phyloP scores from a whole-genome alignment of 108 stramenopile genomes.

The Asterionellopsis glacialis region DNA sequence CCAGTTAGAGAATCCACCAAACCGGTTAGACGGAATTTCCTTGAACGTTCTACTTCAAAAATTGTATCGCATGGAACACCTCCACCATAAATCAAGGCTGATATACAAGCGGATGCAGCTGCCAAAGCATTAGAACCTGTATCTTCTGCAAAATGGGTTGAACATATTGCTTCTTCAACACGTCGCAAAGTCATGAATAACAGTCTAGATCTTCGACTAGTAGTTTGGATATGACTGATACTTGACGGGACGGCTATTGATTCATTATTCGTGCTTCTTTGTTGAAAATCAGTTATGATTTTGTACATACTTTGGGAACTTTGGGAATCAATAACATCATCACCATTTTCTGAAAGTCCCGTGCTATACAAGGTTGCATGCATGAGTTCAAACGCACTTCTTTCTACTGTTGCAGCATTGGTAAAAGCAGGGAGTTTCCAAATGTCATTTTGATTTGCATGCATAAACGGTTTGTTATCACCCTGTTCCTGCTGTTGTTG shows the following conservation, averaged over 20 bases:
- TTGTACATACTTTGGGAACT: background rate
- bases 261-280: background rate
- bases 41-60: too few relatives aligned
- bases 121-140: too few relatives aligned
- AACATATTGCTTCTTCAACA: background rate
- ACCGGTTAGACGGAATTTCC: too few relatives aligned
- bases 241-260: constrained; percentile 3
- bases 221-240: background rate
- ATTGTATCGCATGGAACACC: too few relatives aligned
- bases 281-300: too few relatives aligned
- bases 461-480: constrained; percentile 27
- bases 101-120: too few relatives aligned
- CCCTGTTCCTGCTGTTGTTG: too few relatives aligned
- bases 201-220: constrained; percentile 1
- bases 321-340: constrained; percentile 4
- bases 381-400: constrained; percentile 1
- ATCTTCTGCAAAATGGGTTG: too few relatives aligned
- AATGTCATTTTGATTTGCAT: constrained; percentile 34
- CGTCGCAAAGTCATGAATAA: background rate
- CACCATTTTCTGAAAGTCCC: constrained; percentile 17
- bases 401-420: constrained; percentile 18
- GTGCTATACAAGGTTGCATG: constrained; percentile 9
- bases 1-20: too few relatives aligned
- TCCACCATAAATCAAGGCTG: too few relatives aligned
- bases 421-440: constrained; percentile 56